Evolutionary conservation across 306 rosid species (phyloP), one percentile per base, ranked within the genome.

Genomic region (Prunus armeniaca): DNA sequence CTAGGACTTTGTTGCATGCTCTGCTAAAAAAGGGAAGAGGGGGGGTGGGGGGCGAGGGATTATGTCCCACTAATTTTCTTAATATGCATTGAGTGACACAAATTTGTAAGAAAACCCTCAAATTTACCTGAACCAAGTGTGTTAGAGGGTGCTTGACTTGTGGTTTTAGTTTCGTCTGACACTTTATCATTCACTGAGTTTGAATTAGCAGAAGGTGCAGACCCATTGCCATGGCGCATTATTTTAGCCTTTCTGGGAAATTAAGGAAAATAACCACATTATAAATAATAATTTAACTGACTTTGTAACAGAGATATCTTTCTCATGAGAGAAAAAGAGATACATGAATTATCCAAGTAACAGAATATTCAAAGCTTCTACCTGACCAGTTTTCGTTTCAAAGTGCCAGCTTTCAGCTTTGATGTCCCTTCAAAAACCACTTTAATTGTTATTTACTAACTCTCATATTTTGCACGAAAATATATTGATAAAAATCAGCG

Each of bases 311-410:
- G 20, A 19, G 50, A 64, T 9, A 38, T 72, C 15, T 41, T 41
- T 71, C 34, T 8, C 27, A 62, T 24, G 20, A 18, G 41, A 50
- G 62, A 77, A 51, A 70, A 27, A 46, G 34, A 22, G 11, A 69
- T 6, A 6, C 18, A 65, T 38, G 60, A 60, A 18, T 54, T 2
- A 52, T 62, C 14, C 12, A 65, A 43, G 75, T 54, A 68, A 52
- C 25, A 70, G 19, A 56, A 43, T 75, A 62, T 46, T 67, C 34
- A 73, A 79, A 54, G 77, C 66, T 60, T 84, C 74, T 74, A 94
- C 98, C 98, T 90, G 80, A 95, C 83, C 79, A 89, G 52, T 73
- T 90, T 92, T 77, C 88, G 90, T 86, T 89, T 92, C 73, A 85
- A 74, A 52, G 82, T 85, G 76, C 89, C 88, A 0, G 89, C 80